Evolutionary conservation across 148 eudicot species (phyloP).

Genomic region (Rhododendron griersonianum): DNA sequence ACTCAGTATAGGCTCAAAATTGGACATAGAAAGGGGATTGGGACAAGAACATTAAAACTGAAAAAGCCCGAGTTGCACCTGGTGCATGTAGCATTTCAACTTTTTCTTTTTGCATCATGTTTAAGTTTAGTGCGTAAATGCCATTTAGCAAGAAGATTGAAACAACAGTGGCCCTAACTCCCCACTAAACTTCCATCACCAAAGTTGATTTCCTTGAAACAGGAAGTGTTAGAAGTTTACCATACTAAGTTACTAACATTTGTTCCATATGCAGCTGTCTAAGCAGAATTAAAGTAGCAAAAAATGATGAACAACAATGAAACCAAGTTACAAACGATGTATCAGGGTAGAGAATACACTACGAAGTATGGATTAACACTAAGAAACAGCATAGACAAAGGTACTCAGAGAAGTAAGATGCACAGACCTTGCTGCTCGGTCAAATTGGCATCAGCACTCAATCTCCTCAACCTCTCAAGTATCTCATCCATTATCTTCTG

Average conservation of each 20-base stretch:
- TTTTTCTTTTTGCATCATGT: background rate
- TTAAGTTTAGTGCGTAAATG: background rate
- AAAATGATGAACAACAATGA: background rate
- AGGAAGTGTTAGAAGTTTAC: background rate
- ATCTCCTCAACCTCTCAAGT: constrained; percentile 41
- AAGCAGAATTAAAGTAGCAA: background rate
- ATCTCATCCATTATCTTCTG: constrained; percentile 58
- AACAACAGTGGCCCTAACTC: background rate
- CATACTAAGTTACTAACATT: background rate
- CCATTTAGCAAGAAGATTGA: background rate
- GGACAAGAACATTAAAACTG: background rate
- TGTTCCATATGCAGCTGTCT: background rate
- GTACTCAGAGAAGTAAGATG: constrained; percentile 1
- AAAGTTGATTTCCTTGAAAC: background rate
- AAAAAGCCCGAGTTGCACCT: background rate
- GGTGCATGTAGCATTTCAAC: background rate
- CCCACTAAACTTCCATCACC: background rate
- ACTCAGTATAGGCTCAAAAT: background rate
- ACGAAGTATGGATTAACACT: background rate
- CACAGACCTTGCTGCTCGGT: constrained; percentile 66
- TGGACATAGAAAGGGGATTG: background rate
- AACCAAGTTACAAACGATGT: background rate
- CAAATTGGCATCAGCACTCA: constrained; percentile 41
- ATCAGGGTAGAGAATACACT: background rate
- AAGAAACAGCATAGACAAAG: background rate